Conservation (phyloP, 768 basidiomycete genomes). For the Calocera cornea region DNA sequence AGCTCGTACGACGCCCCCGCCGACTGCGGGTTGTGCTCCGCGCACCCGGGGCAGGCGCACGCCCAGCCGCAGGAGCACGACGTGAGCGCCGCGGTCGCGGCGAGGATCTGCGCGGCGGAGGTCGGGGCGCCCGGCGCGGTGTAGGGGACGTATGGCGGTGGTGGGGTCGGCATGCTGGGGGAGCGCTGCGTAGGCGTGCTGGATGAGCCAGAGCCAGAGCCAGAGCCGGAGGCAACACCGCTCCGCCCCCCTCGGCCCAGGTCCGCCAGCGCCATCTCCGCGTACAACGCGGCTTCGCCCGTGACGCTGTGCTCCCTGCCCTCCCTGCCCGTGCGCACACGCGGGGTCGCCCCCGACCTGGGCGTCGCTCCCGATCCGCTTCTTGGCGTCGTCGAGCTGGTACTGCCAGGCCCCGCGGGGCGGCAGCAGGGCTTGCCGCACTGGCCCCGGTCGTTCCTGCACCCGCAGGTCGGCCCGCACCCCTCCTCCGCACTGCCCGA, state of each 20-base stretch:
- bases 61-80: not conserved
- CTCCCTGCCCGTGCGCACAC: not conserved
- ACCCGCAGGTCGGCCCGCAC: not conserved
- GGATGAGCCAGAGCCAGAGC: not conserved
- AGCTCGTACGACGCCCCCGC: not conserved
- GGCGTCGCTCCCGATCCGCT: too few species aligned
- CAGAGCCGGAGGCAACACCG: not conserved
- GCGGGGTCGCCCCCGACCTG: too few species aligned
- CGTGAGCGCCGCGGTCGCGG: not conserved
- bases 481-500: not conserved
- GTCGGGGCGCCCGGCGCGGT: not conserved
- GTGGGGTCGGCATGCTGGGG: not conserved
- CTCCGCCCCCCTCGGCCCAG: not conserved
- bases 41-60: not conserved
- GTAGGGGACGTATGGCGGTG: not conserved
- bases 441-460: not conserved
- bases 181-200: not conserved
- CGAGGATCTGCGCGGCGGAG: not conserved
- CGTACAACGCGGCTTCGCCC: not conserved
- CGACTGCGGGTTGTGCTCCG: not conserved
- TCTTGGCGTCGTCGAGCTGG: not conserved
- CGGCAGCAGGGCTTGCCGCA: not conserved
- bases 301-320: not conserved
- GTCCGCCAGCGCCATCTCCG: not conserved
- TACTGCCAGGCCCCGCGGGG: not conserved